These are phyloP conservation scores for Pseudozyma thailandica DNA, from an alignment of 1,284 basidiomycete genomes.

Conservation along the genomic window DNA sequence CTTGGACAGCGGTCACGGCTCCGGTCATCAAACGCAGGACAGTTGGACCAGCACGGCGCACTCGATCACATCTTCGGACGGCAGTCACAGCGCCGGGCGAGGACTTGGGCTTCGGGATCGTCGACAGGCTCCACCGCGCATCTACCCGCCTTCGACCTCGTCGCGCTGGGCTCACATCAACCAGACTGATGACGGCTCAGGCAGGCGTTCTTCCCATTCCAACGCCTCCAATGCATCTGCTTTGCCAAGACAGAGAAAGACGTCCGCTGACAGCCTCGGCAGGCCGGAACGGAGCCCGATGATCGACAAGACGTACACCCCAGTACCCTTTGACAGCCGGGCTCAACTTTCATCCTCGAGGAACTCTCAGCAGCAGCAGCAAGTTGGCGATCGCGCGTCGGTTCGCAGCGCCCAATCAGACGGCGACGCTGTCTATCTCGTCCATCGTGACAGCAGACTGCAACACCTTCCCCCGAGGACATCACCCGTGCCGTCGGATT, in stretches of 20 bases:
- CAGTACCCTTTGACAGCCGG: slow-evolving; percentile 7
- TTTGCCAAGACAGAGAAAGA: slow-evolving; percentile 21
- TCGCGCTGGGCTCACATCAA: slow-evolving; percentile 35
- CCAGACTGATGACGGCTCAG: slow-evolving; percentile 24
- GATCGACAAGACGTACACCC: slow-evolving; percentile 20
- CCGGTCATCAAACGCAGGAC: slow-evolving; percentile 31
- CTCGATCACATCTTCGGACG: slow-evolving; percentile 38
- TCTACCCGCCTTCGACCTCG: slow-evolving; percentile 52
- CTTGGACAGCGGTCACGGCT: slow-evolving; percentile 13
- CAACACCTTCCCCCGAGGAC: background rate
- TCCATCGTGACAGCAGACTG: background rate
- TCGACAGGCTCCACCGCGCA: slow-evolving; percentile 53
- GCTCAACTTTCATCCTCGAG: background rate
- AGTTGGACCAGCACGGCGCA: slow-evolving; percentile 36
- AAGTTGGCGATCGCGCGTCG: slow-evolving; percentile 2
- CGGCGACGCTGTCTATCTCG: slow-evolving; percentile 1
- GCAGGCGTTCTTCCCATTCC: slow-evolving; percentile 21
- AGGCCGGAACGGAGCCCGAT: slow-evolving; percentile 31
- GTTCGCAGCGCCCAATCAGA: slow-evolving; percentile 12
- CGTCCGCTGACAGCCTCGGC: slow-evolving; percentile 33
- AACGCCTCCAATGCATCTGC: slow-evolving; percentile 13
- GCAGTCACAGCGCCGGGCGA: slow-evolving; percentile 15
- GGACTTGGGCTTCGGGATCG: slow-evolving; percentile 47
- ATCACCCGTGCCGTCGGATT: background rate
- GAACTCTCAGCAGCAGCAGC: background rate